Percentiles rank a stretch among this genome's conserved stretches.
These are phyloP conservation scores for Rubroboletus pulcherrimus DNA, from an alignment of 768 basidiomycete genomes.

Conservation along the genomic window DNA sequence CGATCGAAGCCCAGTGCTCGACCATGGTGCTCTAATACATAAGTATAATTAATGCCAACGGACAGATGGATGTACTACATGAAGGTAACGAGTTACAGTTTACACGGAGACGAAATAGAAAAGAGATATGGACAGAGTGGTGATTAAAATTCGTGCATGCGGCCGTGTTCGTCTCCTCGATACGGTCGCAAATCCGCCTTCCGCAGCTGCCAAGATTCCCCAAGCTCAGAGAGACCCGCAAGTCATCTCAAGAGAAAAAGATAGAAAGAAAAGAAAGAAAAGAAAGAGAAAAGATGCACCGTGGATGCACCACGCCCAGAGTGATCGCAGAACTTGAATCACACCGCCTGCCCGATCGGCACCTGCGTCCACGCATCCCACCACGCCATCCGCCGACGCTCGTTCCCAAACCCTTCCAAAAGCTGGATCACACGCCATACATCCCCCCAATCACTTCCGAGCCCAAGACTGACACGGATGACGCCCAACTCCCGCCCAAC, in stretches of 20 bases:
- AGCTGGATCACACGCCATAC: slow-evolving; percentile 57
- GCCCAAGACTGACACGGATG: slow-evolving; percentile 72
- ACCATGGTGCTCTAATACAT: too few relatives aligned
- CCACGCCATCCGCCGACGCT: slow-evolving; percentile 33
- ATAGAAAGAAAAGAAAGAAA: too few relatives aligned
- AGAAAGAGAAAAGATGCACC: too few relatives aligned
- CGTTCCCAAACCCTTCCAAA: slow-evolving; percentile 42
- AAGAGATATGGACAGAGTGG: neutral
- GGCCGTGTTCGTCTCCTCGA: neutral
- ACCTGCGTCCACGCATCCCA: slow-evolving; percentile 40
- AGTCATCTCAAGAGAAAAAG: neutral
- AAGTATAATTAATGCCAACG: neutral
- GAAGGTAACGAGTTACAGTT: neutral
- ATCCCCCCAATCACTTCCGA: slow-evolving; percentile 76
- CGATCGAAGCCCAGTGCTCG: neutral
- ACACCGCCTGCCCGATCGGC: slow-evolving; percentile 35
- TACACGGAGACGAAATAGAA: neutral
- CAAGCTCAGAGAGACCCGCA: neutral
- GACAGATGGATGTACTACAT: neutral
- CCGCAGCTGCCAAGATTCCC: neutral
- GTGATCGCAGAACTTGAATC: neutral
- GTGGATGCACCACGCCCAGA: too few relatives aligned
- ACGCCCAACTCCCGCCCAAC: slow-evolving; percentile 72
- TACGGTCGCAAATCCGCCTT: neutral
- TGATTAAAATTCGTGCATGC: too few relatives aligned